Evolutionary conservation across 129 eudicot species (phyloP).

Genomic region (Flaveria robusta): DNA sequence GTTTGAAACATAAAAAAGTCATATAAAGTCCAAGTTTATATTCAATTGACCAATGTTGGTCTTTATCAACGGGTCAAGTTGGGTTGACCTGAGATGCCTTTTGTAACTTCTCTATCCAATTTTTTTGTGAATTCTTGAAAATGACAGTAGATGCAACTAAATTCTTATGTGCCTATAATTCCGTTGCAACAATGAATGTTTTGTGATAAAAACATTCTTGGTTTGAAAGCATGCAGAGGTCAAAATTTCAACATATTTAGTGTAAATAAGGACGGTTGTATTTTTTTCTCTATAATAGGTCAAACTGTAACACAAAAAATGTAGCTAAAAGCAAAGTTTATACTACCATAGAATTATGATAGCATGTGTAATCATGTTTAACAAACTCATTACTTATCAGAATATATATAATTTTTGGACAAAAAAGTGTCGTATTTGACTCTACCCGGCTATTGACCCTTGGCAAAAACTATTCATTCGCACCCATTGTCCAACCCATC

Average conservation of each 20-base stretch:
- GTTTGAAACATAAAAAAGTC: slow-evolving; percentile 42
- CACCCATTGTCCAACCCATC: no score
- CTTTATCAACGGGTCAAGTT: not conserved
- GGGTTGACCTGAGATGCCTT: not conserved
- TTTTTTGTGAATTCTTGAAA: slow-evolving; percentile 7
- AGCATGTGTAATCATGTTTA: no score
- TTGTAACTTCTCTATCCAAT: not conserved
- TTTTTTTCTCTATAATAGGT: not conserved
- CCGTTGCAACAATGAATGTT: slow-evolving; percentile 1
- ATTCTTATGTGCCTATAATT: slow-evolving; percentile 3
- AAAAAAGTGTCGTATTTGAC: no score
- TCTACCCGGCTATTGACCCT: no score
- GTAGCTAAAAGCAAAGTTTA: not conserved
- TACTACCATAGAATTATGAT: no score
- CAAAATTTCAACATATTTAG: not conserved
- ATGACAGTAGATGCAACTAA: slow-evolving; percentile 12
- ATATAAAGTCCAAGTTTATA: slow-evolving; percentile 21
- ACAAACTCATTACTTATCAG: no score
- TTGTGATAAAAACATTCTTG: not conserved
- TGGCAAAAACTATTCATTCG: no score
- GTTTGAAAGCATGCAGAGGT: not conserved
- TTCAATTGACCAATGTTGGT: not conserved
- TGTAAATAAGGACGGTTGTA: no score
- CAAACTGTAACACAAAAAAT: not conserved
- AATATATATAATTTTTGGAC: no score